Evolutionary conservation across 2,329 filamentous ascomycete genomes (phyloP).

Genomic region (Clathrospora elynae): DNA sequence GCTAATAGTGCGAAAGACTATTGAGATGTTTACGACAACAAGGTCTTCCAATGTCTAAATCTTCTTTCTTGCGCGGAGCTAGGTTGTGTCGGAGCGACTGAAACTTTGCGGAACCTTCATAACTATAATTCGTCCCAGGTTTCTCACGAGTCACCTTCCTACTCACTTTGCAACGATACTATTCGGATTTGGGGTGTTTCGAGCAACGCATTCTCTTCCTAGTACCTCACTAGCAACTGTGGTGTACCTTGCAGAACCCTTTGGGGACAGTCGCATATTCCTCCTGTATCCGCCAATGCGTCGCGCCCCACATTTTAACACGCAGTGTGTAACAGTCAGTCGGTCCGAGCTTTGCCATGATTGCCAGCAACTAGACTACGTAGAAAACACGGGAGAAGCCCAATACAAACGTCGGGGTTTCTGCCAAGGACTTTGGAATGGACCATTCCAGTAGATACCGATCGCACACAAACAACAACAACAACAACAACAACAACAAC

Average conservation of each 20-base stretch:
- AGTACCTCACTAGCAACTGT: constrained; percentile 22
- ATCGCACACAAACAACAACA: constrained; percentile 8
- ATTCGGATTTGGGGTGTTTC: constrained; percentile 2
- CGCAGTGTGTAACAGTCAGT: constrained; percentile 27
- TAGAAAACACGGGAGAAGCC: constrained; percentile 19
- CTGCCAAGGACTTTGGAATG: constrained; percentile 34
- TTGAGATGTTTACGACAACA: too few species aligned
- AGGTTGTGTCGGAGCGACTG: too few species aligned
- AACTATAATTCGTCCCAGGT: neutral
- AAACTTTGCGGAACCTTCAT: too few species aligned
- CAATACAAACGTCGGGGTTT: constrained; percentile 13
- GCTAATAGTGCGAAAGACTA: too few species aligned
- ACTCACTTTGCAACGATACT: neutral
- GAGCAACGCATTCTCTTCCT: constrained; percentile 17
- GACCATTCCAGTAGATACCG: constrained; percentile 1
- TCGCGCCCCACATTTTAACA: constrained; percentile 29
- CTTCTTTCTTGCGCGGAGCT: too few species aligned
- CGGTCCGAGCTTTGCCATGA: constrained; percentile 12
- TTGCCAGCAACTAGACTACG: constrained; percentile 13
- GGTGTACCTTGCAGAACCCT: constrained; percentile 32
- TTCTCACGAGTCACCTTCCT: neutral
- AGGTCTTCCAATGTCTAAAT: too few species aligned
- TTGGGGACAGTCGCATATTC: constrained; percentile 14
- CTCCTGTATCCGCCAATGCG: constrained; percentile 20
- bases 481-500: constrained; percentile 1